Base-by-base conservation (phyloP, 169 alveolate species). In the Plasmodium reichenowi region DNA sequence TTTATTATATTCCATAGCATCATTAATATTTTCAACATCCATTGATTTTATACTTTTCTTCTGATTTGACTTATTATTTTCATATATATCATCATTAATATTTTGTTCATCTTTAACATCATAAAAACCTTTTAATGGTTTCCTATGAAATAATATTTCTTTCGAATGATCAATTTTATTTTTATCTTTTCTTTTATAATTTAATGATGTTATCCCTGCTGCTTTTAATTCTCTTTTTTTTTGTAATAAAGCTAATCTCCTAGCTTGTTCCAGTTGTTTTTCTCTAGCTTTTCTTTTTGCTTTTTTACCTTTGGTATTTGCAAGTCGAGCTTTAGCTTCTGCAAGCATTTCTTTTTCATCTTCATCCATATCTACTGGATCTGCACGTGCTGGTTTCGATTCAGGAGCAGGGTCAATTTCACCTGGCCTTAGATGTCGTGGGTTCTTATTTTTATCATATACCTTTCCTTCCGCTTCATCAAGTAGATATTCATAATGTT, bases 381-480 rank as follows among this genome's bases (percentile, higher is more conserved):
- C 99, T 6, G 99, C 99, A 50, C 98, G 94, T 7, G 99, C 98
- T 12, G 99, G 99, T 78, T 97, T 98, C n/a, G 99, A 97, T 92
- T 99, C 99, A 6, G 99, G 99, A 66, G 98, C 97, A 12, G 99
- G 99, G 78, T 99, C 99, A n/a, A 98, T 98, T 95, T 99, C 99
- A 7, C 99, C 99, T 3, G 99, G 99, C 45, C 98, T 92, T 70
- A 98, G 94, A 48, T 96, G 95, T 68, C 99, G 91, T 2, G 99
- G 99, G 88, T 98, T 99, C 22, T 60, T 63, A 26, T 73, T 47
- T 52, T 93, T 63, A 62, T 76, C 98, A 32, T 94, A 93, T 60
- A 93, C 95, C 67, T 98, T 94, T 52, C 99, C 99, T 89, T 98
- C 98, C 1, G 99, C 99, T 90, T 96, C 98, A 94, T 99, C 99